These are phyloP conservation scores for Umbelopsis vinacea DNA, from an alignment of 192 early-diverging fungal species.

Conservation along the genomic window DNA sequence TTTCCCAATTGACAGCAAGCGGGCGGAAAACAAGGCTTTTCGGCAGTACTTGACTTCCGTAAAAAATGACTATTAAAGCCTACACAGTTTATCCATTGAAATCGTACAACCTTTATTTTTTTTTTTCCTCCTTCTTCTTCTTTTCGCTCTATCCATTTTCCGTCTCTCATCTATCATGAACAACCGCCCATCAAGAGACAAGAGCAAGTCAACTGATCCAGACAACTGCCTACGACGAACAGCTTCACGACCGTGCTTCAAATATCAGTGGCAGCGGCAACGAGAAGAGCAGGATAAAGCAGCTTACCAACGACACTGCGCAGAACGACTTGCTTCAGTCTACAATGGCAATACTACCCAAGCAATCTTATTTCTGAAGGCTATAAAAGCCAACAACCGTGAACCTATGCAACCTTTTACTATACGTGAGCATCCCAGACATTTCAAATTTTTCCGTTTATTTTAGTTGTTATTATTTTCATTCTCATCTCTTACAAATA, in stretches of 20 bases:
- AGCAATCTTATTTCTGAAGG: constrained; percentile 4
- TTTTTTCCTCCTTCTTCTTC: background rate
- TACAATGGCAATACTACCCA: constrained; percentile 16
- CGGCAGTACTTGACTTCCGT: constrained; percentile 18
- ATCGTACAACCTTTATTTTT: background rate
- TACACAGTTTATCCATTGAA: background rate
- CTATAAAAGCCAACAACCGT: constrained; percentile 11
- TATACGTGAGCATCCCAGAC: background rate
- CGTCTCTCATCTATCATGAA: background rate
- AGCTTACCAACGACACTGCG: constrained; percentile 12
- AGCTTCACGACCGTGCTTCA: constrained; percentile 1
- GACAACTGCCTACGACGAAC: background rate
- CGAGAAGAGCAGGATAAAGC: constrained; percentile 11
- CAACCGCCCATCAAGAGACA: background rate
- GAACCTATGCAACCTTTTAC: constrained; percentile 15
- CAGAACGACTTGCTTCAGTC: background rate
- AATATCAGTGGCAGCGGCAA: background rate
- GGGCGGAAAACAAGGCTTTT: background rate
- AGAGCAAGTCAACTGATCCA: background rate
- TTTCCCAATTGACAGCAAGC: background rate
- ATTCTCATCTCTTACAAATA: background rate
- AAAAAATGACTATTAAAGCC: background rate
- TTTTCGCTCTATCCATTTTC: background rate
- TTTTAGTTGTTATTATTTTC: background rate
- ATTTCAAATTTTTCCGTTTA: too few species aligned